A percentile compares a stretch with the other conserved stretches of the same genome.
These are phyloP conservation scores for Sporothrix brasiliensis DNA, from an alignment of 2,329 filamentous ascomycete genomes.

Conservation along the genomic window DNA sequence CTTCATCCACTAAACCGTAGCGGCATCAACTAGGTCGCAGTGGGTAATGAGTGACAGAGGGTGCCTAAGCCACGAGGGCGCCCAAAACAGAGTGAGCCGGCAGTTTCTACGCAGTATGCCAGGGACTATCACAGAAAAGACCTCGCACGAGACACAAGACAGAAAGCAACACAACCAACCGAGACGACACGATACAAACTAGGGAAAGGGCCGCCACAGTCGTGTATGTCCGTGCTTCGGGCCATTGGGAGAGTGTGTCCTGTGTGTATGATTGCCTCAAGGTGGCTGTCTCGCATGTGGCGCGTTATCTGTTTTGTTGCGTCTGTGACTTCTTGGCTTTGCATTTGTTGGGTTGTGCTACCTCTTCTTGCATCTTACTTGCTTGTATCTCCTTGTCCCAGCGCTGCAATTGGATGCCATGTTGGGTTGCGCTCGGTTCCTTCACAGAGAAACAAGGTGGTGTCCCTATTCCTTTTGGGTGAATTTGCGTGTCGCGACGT, in stretches of 20 bases:
- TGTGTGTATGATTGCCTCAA: constrained; percentile 17
- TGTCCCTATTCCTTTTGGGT: neutral
- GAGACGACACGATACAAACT: no score
- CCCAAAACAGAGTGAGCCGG: no score
- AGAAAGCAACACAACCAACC: neutral
- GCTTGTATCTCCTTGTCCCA: no score
- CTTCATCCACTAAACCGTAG: neutral
- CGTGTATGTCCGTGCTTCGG: constrained; percentile 10
- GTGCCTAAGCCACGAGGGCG: neutral
- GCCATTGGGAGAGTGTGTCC: neutral
- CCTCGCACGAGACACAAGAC: neutral
- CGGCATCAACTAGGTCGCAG: neutral
- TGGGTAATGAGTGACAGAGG: neutral
- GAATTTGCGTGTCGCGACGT: neutral
- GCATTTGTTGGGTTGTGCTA: neutral
- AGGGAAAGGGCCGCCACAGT: neutral
- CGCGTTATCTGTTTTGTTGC: neutral
- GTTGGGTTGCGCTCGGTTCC: constrained; percentile 3
- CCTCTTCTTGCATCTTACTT: neutral
- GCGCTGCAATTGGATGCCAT: neutral
- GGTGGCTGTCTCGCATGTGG: constrained; percentile 23
- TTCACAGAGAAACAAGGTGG: neutral
- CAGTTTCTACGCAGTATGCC: no score
- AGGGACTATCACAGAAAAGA: no score
- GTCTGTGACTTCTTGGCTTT: neutral